Conservation (phyloP, 2,329 filamentous ascomycete species). For the Pseudocercospora musae region DNA sequence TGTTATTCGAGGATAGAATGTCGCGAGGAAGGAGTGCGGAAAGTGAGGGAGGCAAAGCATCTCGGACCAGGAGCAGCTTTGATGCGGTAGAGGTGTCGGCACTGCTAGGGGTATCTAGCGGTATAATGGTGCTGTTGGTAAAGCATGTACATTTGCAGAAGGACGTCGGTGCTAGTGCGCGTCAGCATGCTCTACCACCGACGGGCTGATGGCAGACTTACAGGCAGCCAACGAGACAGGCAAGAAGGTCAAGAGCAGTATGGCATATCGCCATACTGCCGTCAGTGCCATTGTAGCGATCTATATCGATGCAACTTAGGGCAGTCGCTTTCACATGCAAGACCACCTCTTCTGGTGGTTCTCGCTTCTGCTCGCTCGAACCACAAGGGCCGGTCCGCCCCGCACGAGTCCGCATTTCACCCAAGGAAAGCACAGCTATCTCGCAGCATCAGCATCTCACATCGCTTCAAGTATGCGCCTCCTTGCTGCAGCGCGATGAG, state of each 20-base stretch:
- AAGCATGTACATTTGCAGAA: constrained; percentile 73
- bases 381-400: neutral
- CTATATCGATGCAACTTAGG: constrained; percentile 5
- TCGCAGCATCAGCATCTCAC: neutral
- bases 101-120: constrained; percentile 50
- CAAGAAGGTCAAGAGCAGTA: constrained; percentile 35
- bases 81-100: constrained; percentile 21
- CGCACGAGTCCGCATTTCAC: neutral
- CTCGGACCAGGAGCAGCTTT: constrained; percentile 20
- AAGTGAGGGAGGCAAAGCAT: constrained; percentile 2
- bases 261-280: constrained; percentile 22
- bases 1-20: constrained; percentile 11
- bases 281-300: constrained; percentile 8
- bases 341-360: neutral
- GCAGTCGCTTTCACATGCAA: constrained; percentile 9
- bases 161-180: constrained; percentile 50
- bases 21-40: constrained; percentile 9
- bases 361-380: neutral
- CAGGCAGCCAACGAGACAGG: constrained; percentile 44
- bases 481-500: neutral
- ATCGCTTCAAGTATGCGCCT: neutral
- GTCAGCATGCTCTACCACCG: constrained; percentile 6
- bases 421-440: neutral
- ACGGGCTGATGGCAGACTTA: constrained; percentile 27
- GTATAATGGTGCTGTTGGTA: constrained; percentile 65